Percentiles rank a stretch among this genome's conserved stretches.
These are phyloP conservation scores for Dioszegia crocea DNA, from an alignment of 768 basidiomycete species.

Conservation along the genomic window DNA sequence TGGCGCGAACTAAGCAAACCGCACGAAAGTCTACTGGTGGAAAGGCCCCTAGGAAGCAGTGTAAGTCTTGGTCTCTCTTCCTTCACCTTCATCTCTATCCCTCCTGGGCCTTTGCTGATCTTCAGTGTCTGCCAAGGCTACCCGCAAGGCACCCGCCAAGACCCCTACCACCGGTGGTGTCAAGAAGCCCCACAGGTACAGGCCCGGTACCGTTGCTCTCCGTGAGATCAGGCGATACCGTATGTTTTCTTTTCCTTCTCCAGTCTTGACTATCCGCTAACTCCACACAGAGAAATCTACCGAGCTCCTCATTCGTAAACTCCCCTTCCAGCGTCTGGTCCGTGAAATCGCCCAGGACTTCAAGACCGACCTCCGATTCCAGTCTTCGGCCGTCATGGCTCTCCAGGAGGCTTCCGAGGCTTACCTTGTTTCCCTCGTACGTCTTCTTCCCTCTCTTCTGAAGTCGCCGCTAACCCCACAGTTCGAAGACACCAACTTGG, in stretches of 20 bases:
- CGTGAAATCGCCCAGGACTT: slow-evolving; percentile 93
- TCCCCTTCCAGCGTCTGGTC: slow-evolving; percentile 97
- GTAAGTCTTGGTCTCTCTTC: slow-evolving; percentile 11
- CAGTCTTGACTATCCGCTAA: slow-evolving; percentile 26
- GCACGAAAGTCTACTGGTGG: slow-evolving; percentile 84
- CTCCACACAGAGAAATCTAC: slow-evolving; percentile 57
- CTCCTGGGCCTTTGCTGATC: background rate
- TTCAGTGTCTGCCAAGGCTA: slow-evolving; percentile 59
- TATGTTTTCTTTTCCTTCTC: slow-evolving; percentile 50
- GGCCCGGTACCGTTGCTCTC: slow-evolving; percentile 55
- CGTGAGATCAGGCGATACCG: slow-evolving; percentile 55
- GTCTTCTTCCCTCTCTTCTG: slow-evolving; percentile 4
- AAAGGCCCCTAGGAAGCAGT: slow-evolving; percentile 52
- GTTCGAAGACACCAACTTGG: slow-evolving; percentile 59
- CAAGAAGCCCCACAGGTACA: slow-evolving; percentile 53
- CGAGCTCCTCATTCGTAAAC: slow-evolving; percentile 97
- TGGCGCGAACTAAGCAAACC: slow-evolving; percentile 62
- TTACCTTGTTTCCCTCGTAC: slow-evolving; percentile 63
- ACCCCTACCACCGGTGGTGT: slow-evolving; percentile 46
- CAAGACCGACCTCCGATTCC: slow-evolving; percentile 58
- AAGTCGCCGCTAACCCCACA: background rate
- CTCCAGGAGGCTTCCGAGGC: slow-evolving; percentile 60
- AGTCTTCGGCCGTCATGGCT: slow-evolving; percentile 57
- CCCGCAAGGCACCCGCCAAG: slow-evolving; percentile 59
- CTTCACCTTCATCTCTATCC: too few species aligned